Conservation (phyloP, 352 stramenopile species). For the Albugo candida region DNA sequence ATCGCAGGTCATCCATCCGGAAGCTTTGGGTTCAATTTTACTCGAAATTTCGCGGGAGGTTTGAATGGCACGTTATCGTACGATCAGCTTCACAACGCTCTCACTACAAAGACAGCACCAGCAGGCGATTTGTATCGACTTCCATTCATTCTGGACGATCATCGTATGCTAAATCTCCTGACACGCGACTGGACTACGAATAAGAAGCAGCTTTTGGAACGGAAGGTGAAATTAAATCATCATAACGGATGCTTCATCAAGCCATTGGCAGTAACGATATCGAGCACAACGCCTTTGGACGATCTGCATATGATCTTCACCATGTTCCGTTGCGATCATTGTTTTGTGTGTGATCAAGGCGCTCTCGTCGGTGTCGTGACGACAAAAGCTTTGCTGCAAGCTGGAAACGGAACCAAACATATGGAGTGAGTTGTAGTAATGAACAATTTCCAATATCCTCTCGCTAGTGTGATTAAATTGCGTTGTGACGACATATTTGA, state of each 20-base stretch:
- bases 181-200: slow-evolving; percentile 38
- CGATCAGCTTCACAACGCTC: slow-evolving; percentile 44
- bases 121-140: slow-evolving; percentile 5
- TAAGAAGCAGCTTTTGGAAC: slow-evolving; percentile 38
- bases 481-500: too few relatives aligned
- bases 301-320: slow-evolving; percentile 83
- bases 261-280: slow-evolving; percentile 67
- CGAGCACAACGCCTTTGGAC: slow-evolving; percentile 56
- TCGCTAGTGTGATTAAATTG: too few relatives aligned
- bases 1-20: slow-evolving; percentile 1
- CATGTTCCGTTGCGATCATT: slow-evolving; percentile 76
- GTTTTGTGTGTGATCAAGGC: slow-evolving; percentile 75
- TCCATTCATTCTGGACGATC: slow-evolving; percentile 71
- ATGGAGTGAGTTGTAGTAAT: too few relatives aligned
- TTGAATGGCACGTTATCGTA: slow-evolving; percentile 44
- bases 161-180: slow-evolving; percentile 54
- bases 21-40: background rate
- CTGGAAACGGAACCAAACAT: slow-evolving; percentile 10
- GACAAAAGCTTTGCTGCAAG: slow-evolving; percentile 42
- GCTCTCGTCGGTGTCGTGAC: slow-evolving; percentile 68
- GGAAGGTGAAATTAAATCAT: slow-evolving; percentile 47
- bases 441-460: too few relatives aligned
- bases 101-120: slow-evolving; percentile 12
- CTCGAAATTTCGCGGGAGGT: slow-evolving; percentile 11
- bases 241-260: slow-evolving; percentile 38